Base-by-base conservation (phyloP, 2,329 filamentous ascomycete genomes). In the Periglandula ipomoeae region DNA sequence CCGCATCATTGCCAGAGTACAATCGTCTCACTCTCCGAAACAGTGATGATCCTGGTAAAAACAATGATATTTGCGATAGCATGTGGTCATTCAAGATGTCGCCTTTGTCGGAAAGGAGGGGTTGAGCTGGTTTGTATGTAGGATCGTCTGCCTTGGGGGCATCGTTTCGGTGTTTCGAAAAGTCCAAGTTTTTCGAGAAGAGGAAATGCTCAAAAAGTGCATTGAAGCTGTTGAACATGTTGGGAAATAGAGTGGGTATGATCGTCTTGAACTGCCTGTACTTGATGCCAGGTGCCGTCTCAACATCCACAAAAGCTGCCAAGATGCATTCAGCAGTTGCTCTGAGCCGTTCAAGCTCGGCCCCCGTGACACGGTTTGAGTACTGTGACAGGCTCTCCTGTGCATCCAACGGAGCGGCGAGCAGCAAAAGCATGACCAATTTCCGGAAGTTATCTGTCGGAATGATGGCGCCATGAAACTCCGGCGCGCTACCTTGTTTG, bases 201-300 rank as follows among this genome's bases (percentile, higher is more conserved):
- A 89, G 72, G 55, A 89, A 88, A 59, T 84, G 82, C 55, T 87
- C 84, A 60, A 88, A 89, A 1, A 89, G 67, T 1, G 81, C 74
- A 53, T 78, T 80, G 53, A 89, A 75, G 0, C 83, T 81, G 47
- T 76, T 70, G 59, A 89, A 87, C 1, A 89, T 65, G 56, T 79
- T 81, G 1, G 84, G 84, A 46, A 84, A 73, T 41, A 76, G 76
- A 27, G 72, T 67, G 9, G 79, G 75, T 48, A 86, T 69, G 27
- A 84, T 72, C 5, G 69, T 66, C 59, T 76, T 74, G 66, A 86
- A 87, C 35, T 76, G 76, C 42, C 69, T 66, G 56, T 79, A 84
- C 51, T 72, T 79, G 56, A 87, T 76, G 4, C 80, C 79, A 0
- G 81, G 80, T 5, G 74, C 74, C 44, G 75, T 76, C 58, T 87